phyloP scores from a whole-genome alignment of 2,329 filamentous ascomycete genomes.

The Fusarium sp. region DNA sequence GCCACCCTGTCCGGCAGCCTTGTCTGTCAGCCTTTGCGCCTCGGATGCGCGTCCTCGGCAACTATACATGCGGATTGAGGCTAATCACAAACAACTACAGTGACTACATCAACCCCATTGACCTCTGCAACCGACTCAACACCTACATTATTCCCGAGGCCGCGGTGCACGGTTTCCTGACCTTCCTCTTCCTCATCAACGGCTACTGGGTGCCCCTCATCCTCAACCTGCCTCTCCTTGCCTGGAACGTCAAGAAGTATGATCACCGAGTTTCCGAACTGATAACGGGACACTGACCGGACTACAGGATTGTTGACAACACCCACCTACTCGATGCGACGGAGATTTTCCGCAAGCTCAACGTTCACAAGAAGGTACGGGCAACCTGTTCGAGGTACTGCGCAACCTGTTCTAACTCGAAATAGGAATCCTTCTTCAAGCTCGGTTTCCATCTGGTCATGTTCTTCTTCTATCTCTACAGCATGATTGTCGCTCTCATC shows the following conservation, averaged over 20 bases:
- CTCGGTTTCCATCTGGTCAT: slow-evolving; percentile 98
- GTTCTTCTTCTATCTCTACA: slow-evolving; percentile 99
- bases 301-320: slow-evolving; percentile 89
- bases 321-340: slow-evolving; percentile 97
- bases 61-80: slow-evolving; percentile 11
- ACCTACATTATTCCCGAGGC: slow-evolving; percentile 99
- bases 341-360: slow-evolving; percentile 99
- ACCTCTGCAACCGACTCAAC: slow-evolving; percentile 99
- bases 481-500: slow-evolving; percentile 98
- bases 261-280: slow-evolving; percentile 52
- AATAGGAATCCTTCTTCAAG: slow-evolving; percentile 97
- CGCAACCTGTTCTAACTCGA: slow-evolving; percentile 38
- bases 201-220: slow-evolving; percentile 97
- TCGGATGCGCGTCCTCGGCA: slow-evolving; percentile 23
- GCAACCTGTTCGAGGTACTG: not conserved
- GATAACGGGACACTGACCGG: slow-evolving; percentile 35
- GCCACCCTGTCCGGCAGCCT: slow-evolving; percentile 15
- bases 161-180: slow-evolving; percentile 95
- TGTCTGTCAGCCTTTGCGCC: slow-evolving; percentile 31
- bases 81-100: slow-evolving; percentile 60
- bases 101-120: slow-evolving; percentile 99
- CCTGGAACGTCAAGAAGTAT: slow-evolving; percentile 98
- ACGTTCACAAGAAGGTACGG: slow-evolving; percentile 95
- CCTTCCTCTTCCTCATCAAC: slow-evolving; percentile 96
- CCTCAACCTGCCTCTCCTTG: slow-evolving; percentile 91